Percentiles rank a stretch among this genome's conserved stretches.
Evolutionary conservation across 306 rosid genomes (phyloP).

Genomic region (Dalbergia cochinchinensis): DNA sequence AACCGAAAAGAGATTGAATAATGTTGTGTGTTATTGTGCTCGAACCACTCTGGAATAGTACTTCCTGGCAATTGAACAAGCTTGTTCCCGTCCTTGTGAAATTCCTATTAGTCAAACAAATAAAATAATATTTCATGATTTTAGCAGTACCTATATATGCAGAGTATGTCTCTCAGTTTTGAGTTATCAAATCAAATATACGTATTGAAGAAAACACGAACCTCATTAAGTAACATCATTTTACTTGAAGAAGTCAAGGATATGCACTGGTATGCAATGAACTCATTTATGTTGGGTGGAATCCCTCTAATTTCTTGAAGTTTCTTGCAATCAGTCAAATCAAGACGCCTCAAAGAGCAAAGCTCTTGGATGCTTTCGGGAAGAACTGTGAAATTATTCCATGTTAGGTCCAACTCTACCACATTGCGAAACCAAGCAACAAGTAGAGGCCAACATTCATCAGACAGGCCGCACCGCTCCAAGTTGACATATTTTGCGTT

Average conservation of each 20-base stretch:
- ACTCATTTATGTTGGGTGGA: neutral
- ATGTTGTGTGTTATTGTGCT: neutral
- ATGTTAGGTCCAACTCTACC: neutral
- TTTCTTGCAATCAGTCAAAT: neutral
- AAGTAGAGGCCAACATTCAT: too few species aligned
- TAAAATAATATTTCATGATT: neutral
- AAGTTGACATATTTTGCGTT: too few species aligned
- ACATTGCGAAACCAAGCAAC: neutral
- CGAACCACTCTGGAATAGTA: slow-evolving; percentile 12
- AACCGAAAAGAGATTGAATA: too few species aligned
- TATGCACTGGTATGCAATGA: neutral
- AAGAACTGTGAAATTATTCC: neutral
- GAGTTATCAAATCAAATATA: neutral
- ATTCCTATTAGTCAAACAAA: neutral
- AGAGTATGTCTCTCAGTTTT: too few species aligned
- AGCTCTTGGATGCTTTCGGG: neutral
- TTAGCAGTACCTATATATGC: too few species aligned
- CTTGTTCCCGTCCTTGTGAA: neutral
- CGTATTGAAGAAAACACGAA: neutral
- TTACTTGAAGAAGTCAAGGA: neutral
- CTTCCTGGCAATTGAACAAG: neutral
- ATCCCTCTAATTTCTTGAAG: slow-evolving; percentile 9
- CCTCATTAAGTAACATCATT: neutral
- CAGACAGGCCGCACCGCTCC: too few species aligned
- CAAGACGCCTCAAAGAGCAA: neutral